Evolutionary conservation across 148 eudicot species (phyloP), one percentile per base, ranked within the genome.

Genomic region (Arctostaphylos glauca): DNA sequence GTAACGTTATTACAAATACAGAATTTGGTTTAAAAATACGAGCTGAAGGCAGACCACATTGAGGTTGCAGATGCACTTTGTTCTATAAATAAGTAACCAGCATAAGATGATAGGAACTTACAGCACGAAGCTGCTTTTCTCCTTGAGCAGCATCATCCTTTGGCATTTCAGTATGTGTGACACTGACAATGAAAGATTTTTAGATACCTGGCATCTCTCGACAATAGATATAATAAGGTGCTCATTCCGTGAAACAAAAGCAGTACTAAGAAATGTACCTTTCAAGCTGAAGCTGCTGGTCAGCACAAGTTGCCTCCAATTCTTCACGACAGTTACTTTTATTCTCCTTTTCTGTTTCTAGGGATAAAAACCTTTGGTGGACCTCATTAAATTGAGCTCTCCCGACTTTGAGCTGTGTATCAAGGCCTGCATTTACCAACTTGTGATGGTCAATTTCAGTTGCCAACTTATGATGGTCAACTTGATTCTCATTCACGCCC

Each of bases 111-210:
- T 38, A 59, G 78, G 18, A 62, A 91, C 98, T 93, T 92, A 95
- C 98, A 83, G 85, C 88, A 77, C 47, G 87, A 31, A 93, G 89
- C 80, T 87, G 91, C 80, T 88, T 91, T 83, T 84, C 88, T 50
- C 84, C 85, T 58, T 84, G 90, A 72, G 81, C 76, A 6, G 6
- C 49, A 41, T 83, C 88, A 76, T 79, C 66, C 18, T 79, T 79
- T 38, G 81, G 67, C 60, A 75, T 66, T 81, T 87, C 94, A 64
- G 60, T 84, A 80, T 84, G 76, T 49, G 70, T 82, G 62, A 25
- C 58, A 76, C 98, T 94, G 92, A 84, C 84, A 85, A 55, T 41
- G 58, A 38, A 76, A 81, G 6, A 85, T 70, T 72, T 56, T 56
- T 72, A 62, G 74, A 83, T 46, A 43, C 55, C 43, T 53, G 77